Conservation (phyloP, 2,329 filamentous ascomycete species). For the Rhynchosporium secalis region DNA sequence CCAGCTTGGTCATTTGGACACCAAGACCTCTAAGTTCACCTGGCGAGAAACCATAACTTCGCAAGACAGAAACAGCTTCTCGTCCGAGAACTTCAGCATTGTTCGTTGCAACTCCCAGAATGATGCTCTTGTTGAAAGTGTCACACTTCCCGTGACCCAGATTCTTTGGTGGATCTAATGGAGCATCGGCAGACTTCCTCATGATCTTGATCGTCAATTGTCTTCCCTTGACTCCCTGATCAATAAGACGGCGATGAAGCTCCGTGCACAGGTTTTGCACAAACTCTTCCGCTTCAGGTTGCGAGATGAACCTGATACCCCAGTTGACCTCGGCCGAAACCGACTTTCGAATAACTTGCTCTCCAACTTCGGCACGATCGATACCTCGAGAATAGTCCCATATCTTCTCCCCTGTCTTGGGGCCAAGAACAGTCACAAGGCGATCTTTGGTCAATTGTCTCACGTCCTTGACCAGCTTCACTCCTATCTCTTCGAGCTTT, state of each 20-base stretch:
- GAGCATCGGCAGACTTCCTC: constrained; percentile 81
- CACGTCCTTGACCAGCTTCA: constrained; percentile 81
- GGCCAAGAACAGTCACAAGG: constrained; percentile 72
- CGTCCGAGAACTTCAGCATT: constrained; percentile 68
- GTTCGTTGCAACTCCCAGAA: constrained; percentile 84
- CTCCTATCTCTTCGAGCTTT: constrained; percentile 83
- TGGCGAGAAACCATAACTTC: constrained; percentile 79
- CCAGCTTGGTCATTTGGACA: constrained; percentile 89
- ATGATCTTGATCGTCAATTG: constrained; percentile 95
- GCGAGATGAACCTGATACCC: constrained; percentile 92
- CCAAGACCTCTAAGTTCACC: constrained; percentile 92
- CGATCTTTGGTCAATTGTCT: constrained; percentile 74
- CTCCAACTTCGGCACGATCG: constrained; percentile 81
- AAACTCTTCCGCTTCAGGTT: constrained; percentile 93
- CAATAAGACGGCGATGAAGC: constrained; percentile 74
- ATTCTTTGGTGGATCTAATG: constrained; percentile 88
- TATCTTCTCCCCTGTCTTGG: constrained; percentile 88
- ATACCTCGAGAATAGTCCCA: constrained; percentile 90
- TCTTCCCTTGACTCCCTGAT: constrained; percentile 82
- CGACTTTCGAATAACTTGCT: constrained; percentile 83
- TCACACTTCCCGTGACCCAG: constrained; percentile 95
- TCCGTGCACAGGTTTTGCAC: constrained; percentile 82
- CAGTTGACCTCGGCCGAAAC: constrained; percentile 97
- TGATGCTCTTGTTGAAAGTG: constrained; percentile 82
- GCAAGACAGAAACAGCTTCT: constrained; percentile 82